phyloP scores from a whole-genome alignment of 192 early-diverging fungal species.

The Gamsiella multidivaricata region DNA sequence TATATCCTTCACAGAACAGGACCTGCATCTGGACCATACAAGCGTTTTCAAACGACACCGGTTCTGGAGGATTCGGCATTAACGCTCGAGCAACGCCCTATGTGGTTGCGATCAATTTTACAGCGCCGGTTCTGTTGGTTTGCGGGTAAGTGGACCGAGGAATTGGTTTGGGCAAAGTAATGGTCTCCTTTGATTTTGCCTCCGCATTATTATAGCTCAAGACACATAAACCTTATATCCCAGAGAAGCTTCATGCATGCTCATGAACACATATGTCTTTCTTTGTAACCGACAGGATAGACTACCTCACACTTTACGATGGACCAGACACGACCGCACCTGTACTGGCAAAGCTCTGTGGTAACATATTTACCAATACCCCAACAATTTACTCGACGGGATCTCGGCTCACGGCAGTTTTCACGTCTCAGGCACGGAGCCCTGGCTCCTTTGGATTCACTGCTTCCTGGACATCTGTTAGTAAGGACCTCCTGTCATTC shows the following conservation, averaged over 20 bases:
- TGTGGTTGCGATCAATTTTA: constrained; percentile 38
- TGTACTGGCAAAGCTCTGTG: constrained; percentile 40
- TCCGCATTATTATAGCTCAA: too few species aligned
- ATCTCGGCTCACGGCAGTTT: constrained; percentile 33
- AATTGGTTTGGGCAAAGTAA: too few species aligned
- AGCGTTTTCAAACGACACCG: not conserved
- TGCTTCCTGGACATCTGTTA: constrained; percentile 24
- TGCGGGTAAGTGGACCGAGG: constrained; percentile 32
- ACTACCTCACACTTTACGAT: constrained; percentile 51
- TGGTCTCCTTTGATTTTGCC: not conserved
- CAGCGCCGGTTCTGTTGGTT: constrained; percentile 31
- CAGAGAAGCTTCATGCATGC: not conserved
- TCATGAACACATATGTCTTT: too few species aligned
- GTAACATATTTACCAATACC: constrained; percentile 10
- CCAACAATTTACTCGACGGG: constrained; percentile 40
- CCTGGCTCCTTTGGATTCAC: constrained; percentile 35
- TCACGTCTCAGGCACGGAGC: constrained; percentile 16
- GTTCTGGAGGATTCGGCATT: not conserved
- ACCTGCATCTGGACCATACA: constrained; percentile 33
- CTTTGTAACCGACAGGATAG: too few species aligned
- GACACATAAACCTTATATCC: constrained; percentile 1
- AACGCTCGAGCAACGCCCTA: constrained; percentile 1
- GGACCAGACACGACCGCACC: constrained; percentile 36
- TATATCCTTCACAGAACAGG: constrained; percentile 20
- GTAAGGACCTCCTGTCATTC: constrained; percentile 1